A percentile compares a stretch with the other conserved stretches of the same genome.
Evolutionary conservation across 768 basidiomycete species (phyloP).

Genomic region (Tulasnella calospora): DNA sequence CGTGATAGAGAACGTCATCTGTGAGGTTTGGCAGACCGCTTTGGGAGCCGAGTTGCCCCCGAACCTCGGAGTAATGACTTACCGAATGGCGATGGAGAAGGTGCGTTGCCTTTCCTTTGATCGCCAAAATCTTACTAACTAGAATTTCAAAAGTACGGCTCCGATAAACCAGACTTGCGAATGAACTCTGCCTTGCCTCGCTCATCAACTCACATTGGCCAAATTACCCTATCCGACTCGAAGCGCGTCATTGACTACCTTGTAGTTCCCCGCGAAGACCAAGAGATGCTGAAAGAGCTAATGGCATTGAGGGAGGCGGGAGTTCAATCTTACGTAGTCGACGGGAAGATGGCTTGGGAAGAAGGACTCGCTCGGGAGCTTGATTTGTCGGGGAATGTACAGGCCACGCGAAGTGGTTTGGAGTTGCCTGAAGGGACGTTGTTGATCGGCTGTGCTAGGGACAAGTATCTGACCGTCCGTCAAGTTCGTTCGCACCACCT

Average conservation of each 20-base stretch:
- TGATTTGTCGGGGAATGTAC: not conserved
- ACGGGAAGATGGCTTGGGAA: not conserved
- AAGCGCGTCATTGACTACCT: slow-evolving; percentile 9
- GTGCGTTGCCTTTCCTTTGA: slow-evolving; percentile 40
- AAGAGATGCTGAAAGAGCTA: not conserved
- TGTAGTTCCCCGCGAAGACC: slow-evolving; percentile 4
- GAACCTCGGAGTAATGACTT: slow-evolving; percentile 77
- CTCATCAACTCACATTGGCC: not conserved
- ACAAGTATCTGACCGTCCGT: not conserved
- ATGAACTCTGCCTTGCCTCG: not conserved
- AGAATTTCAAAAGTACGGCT: slow-evolving; percentile 61
- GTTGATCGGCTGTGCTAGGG: not conserved
- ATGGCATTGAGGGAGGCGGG: not conserved
- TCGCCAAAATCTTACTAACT: not conserved
- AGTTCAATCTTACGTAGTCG: not conserved
- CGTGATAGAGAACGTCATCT: slow-evolving; percentile 70
- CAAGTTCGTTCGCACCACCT: not conserved
- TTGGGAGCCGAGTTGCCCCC: slow-evolving; percentile 58
- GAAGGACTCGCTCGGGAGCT: not conserved
- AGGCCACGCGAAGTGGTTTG: not conserved
- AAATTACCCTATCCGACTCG: not conserved
- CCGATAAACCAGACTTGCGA: slow-evolving; percentile 84
- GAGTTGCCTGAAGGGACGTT: not conserved
- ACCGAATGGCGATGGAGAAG: slow-evolving; percentile 82
- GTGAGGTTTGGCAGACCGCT: slow-evolving; percentile 67